Evolutionary conservation across 805 yeast species (phyloP).

Genomic region (Brettanomyces bruxellensis): DNA sequence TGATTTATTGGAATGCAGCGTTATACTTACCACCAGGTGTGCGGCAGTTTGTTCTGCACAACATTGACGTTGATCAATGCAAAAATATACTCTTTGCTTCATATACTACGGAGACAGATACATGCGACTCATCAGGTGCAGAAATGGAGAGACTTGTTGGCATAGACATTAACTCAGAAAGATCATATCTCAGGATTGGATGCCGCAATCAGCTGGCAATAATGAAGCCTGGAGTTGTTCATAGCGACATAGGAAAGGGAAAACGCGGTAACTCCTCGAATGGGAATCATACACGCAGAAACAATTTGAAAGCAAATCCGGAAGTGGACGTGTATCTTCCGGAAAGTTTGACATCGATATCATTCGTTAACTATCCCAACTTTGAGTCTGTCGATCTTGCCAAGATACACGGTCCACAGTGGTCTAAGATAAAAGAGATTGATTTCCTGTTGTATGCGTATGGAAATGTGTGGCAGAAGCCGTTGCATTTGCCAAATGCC

Average conservation of each 20-base stretch:
- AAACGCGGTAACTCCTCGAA: too few relatives aligned
- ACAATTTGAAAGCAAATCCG: not conserved
- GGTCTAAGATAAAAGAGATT: slow-evolving; percentile 7
- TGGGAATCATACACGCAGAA: too few relatives aligned
- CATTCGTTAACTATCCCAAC: slow-evolving; percentile 6
- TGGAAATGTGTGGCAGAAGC: slow-evolving; percentile 14
- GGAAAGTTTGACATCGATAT: not conserved
- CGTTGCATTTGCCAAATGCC: slow-evolving; percentile 9
- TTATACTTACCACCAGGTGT: slow-evolving; percentile 12
- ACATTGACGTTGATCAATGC: slow-evolving; percentile 9
- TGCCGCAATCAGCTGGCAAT: not conserved
- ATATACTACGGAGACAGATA: not conserved
- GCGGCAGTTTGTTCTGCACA: slow-evolving; percentile 9
- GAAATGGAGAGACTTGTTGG: not conserved
- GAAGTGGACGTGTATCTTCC: not conserved
- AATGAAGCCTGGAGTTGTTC: not conserved
- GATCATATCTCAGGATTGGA: not conserved
- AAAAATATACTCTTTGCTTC: slow-evolving; percentile 10
- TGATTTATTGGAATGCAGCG: slow-evolving; percentile 10
- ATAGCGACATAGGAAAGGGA: too few relatives aligned
- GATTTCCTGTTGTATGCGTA: slow-evolving; percentile 4
- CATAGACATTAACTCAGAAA: not conserved
- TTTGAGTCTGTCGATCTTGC: slow-evolving; percentile 4
- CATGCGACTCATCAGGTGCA: not conserved
- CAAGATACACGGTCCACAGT: not conserved